Conservation (phyloP, 371 early-diverging fungal species). For the Thermomucor indicae-seudaticae region DNA sequence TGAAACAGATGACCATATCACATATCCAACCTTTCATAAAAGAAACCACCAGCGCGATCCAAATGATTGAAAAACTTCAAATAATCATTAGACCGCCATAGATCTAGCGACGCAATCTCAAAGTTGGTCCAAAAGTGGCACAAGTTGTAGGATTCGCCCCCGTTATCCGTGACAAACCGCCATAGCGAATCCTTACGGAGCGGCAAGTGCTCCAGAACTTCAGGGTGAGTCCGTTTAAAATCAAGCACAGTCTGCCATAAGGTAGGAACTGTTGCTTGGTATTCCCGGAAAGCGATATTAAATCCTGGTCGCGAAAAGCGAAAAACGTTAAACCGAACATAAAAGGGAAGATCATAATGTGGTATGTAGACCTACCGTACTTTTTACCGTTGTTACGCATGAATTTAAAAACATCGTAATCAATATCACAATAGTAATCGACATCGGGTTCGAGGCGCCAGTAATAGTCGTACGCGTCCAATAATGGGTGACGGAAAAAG, state of each 20-base stretch:
- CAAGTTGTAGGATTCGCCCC: constrained; percentile 47
- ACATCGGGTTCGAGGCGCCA: constrained; percentile 97
- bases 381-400: constrained; percentile 74
- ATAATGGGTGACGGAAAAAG: constrained; percentile 83
- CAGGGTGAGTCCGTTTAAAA: constrained; percentile 43
- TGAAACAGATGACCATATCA: neutral
- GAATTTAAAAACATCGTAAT: constrained; percentile 85
- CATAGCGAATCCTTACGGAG: constrained; percentile 32
- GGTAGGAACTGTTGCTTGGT: constrained; percentile 66
- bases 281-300: constrained; percentile 72
- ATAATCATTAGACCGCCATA: constrained; percentile 79
- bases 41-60: constrained; percentile 89
- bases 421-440: constrained; percentile 82
- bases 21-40: constrained; percentile 72
- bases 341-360: neutral
- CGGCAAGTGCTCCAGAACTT: constrained; percentile 27
- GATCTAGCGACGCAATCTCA: constrained; percentile 75
- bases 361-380: constrained; percentile 54
- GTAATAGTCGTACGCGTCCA: constrained; percentile 83
- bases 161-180: constrained; percentile 35
- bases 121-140: constrained; percentile 79
- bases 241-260: constrained; percentile 63
- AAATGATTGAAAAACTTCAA: constrained; percentile 74
- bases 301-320: no score
- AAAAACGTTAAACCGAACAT: no score